These are phyloP conservation scores for Neurospora intermedia DNA, from an alignment of 495 filamentous ascomycete species.

Conservation along the genomic window DNA sequence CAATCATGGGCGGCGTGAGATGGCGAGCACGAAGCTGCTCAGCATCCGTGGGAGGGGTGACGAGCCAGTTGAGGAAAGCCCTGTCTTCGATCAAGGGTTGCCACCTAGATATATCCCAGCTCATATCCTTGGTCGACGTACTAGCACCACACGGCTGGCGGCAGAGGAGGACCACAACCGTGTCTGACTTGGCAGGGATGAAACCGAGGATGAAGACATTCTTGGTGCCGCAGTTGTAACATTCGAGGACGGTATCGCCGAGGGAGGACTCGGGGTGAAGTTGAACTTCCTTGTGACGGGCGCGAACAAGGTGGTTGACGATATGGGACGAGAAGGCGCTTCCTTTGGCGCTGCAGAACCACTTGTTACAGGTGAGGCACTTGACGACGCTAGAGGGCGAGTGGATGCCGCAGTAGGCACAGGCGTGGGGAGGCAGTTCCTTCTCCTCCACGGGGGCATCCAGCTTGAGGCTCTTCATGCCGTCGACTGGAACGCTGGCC, in stretches of 20 bases:
- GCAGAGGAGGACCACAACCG: slow-evolving; percentile 92
- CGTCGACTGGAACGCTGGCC: slow-evolving; percentile 72
- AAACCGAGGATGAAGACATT: slow-evolving; percentile 99
- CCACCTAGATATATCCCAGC: slow-evolving; percentile 98
- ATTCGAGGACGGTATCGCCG: slow-evolving; percentile 93
- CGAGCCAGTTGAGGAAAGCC: slow-evolving; percentile 90
- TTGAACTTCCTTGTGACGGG: slow-evolving; percentile 97
- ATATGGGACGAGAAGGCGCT: slow-evolving; percentile 97
- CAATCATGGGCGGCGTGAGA: slow-evolving; percentile 89
- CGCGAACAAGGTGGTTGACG: slow-evolving; percentile 94
- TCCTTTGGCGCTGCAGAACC: slow-evolving; percentile 97
- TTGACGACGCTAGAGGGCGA: slow-evolving; percentile 91
- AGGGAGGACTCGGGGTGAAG: slow-evolving; percentile 91
- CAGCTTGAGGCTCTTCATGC: slow-evolving; percentile 54
- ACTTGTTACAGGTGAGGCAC: slow-evolving; percentile 91
- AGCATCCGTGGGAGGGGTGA: slow-evolving; percentile 78
- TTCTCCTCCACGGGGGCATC: slow-evolving; percentile 69
- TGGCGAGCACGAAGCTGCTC: slow-evolving; percentile 94
- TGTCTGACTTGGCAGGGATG: slow-evolving; percentile 98
- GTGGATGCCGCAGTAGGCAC: slow-evolving; percentile 99
- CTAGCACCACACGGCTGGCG: slow-evolving; percentile 92
- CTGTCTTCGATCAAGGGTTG: slow-evolving; percentile 96
- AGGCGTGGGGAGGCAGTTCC: slow-evolving; percentile 88
- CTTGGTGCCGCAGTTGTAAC: slow-evolving; percentile 98
- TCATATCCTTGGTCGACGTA: slow-evolving; percentile 99